Evolutionary conservation across 805 yeast genomes (phyloP), one percentile per base, ranked within the genome.

Genomic region (Yarrowia sp.): DNA sequence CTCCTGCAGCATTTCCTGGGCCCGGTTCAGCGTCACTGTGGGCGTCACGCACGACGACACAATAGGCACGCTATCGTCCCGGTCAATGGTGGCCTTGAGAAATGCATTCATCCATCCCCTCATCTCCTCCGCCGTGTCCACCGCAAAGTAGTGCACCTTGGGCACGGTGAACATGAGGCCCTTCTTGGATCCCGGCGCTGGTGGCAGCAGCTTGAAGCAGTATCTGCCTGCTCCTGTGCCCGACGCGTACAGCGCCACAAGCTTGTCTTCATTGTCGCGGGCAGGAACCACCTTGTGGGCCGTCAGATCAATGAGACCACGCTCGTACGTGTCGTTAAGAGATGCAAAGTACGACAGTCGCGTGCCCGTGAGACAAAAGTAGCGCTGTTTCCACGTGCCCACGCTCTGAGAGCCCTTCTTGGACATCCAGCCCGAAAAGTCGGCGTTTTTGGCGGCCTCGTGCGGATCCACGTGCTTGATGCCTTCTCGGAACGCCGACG

Each of bases 101-200:
- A 95, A 79, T 0, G 97, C 96, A 62, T 92, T 89, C 85, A 92
- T 86, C 99, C 99, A 95, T 1, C 82, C 83, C 73, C 97, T 82
- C 97, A 93, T 89, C 68, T 93, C 98, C 58, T 91, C 96, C 65
- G 82, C 84, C 0, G 90, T 82, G 58, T 95, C 98, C 48, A 93
- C 97, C 0, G 98, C 98, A 81, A 95, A 95, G 75, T 88, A 95
- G 72, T 95, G 99, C 8, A 92, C 89, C 69, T 92, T 90, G 30
- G 97, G 99, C 68, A 92, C 97, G 0, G 99, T 95, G 75, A 95
- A 95, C 0, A 97, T 92, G 65, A 95, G 83, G 0, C 98, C 98
- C 77, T 92, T 93, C 69, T 88, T 87, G 62, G 93, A 90, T 0
- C 99, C 99, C 0, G 98, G 98, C 1, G 96, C 96, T 0, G 99